Evolutionary conservation across 352 stramenopile species (phyloP).

Genomic region (Saprolegnia parasitica): DNA sequence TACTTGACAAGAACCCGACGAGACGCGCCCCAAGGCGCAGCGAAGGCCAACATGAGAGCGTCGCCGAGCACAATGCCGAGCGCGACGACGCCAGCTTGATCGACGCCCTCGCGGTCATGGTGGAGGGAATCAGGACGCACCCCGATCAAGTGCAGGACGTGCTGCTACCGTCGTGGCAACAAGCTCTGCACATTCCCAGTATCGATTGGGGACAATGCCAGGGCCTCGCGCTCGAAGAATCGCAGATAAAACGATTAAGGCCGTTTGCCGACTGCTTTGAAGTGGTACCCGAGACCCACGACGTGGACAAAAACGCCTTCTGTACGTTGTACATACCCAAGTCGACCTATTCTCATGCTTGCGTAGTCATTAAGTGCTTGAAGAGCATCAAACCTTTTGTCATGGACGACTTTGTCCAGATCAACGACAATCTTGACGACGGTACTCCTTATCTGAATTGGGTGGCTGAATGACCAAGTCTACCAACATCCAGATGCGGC

Average conservation of each 20-base stretch:
- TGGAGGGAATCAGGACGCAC: neutral
- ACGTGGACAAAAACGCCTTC: neutral
- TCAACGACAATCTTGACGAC: neutral
- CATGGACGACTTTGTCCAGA: constrained; percentile 8
- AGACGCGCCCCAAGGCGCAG: too few species aligned
- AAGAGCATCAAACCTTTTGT: constrained; percentile 16
- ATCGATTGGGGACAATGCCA: neutral
- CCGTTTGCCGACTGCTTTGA: neutral
- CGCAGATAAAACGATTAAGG: neutral
- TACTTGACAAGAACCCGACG: neutral
- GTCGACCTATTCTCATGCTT: neutral
- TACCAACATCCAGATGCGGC: too few species aligned
- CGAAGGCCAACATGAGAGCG: too few species aligned
- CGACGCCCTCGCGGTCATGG: neutral
- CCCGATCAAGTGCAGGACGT: neutral
- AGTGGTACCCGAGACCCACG: neutral
- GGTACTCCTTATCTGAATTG: too few species aligned
- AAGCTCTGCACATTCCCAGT: neutral
- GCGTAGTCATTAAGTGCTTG: neutral
- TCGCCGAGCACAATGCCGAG: too few species aligned
- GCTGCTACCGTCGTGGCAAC: neutral
- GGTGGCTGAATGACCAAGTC: too few species aligned
- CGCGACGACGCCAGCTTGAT: too few species aligned
- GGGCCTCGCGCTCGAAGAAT: neutral
- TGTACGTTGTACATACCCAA: neutral